A percentile compares a stretch with the other conserved stretches of the same genome.
These are phyloP conservation scores for Diplodia corticola DNA, from an alignment of 2,329 filamentous ascomycete genomes.

Conservation along the genomic window DNA sequence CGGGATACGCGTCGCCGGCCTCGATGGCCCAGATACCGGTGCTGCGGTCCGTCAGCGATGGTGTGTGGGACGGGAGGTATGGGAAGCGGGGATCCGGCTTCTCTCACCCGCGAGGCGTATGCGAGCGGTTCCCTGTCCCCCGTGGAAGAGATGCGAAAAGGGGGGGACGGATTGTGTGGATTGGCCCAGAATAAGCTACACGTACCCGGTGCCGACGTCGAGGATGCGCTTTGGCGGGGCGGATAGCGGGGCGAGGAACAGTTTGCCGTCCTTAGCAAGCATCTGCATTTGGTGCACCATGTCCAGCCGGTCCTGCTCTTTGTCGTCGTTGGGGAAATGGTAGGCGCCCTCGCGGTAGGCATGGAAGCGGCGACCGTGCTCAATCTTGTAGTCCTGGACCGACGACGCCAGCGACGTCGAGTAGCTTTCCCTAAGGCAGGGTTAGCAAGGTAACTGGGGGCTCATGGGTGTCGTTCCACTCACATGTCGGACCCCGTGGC, in stretches of 20 bases:
- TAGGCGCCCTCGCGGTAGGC: slow-evolving; percentile 34
- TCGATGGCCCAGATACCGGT: slow-evolving; percentile 31
- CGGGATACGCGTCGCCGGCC: slow-evolving; percentile 35
- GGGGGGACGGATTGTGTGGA: too few relatives aligned
- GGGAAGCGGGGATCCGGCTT: neutral
- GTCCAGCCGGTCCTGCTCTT: slow-evolving; percentile 21
- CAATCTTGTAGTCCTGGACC: slow-evolving; percentile 26
- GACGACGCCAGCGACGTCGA: slow-evolving; percentile 28
- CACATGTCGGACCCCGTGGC: neutral
- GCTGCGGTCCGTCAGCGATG: neutral
- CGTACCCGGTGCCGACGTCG: slow-evolving; percentile 28
- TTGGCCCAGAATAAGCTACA: neutral
- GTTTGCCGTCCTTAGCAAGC: slow-evolving; percentile 12
- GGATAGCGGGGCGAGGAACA: slow-evolving; percentile 28
- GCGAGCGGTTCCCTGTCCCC: neutral
- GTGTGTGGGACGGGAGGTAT: neutral
- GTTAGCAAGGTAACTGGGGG: neutral
- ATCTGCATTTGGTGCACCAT: slow-evolving; percentile 21
- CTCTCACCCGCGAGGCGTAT: neutral
- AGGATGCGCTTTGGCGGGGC: slow-evolving; percentile 25
- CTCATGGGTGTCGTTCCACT: neutral
- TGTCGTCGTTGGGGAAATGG: slow-evolving; percentile 30
- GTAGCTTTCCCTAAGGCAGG: slow-evolving; percentile 13
- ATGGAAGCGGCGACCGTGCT: slow-evolving; percentile 39
- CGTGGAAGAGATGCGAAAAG: neutral